phyloP scores from a whole-genome alignment of 768 basidiomycete species.

The Boletus edulis region DNA sequence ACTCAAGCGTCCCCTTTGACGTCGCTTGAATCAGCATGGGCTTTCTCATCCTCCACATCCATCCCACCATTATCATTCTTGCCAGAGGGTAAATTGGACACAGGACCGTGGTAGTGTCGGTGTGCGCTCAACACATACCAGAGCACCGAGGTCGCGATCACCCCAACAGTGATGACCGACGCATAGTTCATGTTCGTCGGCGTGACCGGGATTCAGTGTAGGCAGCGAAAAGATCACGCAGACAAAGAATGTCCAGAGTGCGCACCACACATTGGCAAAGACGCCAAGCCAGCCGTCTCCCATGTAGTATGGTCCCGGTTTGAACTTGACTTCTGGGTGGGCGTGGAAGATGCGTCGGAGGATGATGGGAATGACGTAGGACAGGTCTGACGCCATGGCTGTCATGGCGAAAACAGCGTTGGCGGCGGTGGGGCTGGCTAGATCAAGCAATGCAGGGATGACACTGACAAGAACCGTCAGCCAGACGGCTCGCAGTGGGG shows the following conservation, averaged over 20 bases:
- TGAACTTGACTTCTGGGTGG: constrained; percentile 59
- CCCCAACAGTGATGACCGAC: constrained; percentile 30
- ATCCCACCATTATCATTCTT: background rate
- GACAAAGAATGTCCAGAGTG: constrained; percentile 46
- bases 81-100: constrained; percentile 42
- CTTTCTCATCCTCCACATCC: constrained; percentile 5
- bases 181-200: constrained; percentile 52
- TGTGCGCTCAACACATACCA: constrained; percentile 57
- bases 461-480: constrained; percentile 42
- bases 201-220: constrained; percentile 47
- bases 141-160: constrained; percentile 29
- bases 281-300: constrained; percentile 47
- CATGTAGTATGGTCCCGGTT: constrained; percentile 62
- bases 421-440: constrained; percentile 50
- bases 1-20: background rate
- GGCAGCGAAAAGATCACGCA: constrained; percentile 50
- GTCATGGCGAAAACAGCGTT: constrained; percentile 59
- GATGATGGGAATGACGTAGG: constrained; percentile 58
- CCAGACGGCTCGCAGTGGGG: constrained; percentile 59
- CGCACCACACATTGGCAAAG: constrained; percentile 44
- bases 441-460: constrained; percentile 47
- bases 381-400: constrained; percentile 50
- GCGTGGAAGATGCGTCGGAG: constrained; percentile 48
- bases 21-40: background rate
- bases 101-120: constrained; percentile 57